Base-by-base conservation (phyloP, 768 basidiomycete genomes). In the Mycena rosella region DNA sequence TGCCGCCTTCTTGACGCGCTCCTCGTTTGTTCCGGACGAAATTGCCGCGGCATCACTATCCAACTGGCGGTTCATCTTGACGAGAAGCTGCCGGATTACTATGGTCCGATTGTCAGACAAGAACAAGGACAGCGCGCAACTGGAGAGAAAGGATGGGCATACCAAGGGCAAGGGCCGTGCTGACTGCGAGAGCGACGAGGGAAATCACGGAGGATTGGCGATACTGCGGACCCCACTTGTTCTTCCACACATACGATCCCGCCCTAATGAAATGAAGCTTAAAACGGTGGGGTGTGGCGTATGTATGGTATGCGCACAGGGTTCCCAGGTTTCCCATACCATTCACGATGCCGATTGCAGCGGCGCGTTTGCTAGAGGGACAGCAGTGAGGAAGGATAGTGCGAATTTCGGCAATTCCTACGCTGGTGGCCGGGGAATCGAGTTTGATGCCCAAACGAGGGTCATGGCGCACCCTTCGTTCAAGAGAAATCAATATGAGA, bases 361-460 rank as follows among this genome's bases (percentile, higher is more conserved):
- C 85, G 0, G 85, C 74, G 15, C 74, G 72, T 61, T 74, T 74
- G 10, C 73, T 74, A 51, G 13, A 24, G 11, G 58, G n/a, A 26
- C 22, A 8, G 17, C 2, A 44, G 10, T 60, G 14, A 40, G 57
- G 58, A 5, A 55, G 13, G 9, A 20, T 8, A 65, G 17, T 18
- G 80, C 3, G 8, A 49, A 47, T 17, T 20, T 5, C 5, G 32
- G 26, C 7, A 80, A 40, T 27, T 34, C 67, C 18, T 57, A 74
- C 58, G 83, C 82, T 0, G 85, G 85, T 4, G 85, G 85, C 4
- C 85, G 77, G 34, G 84, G 81, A 22, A 86, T 72, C 2, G 79
- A 76, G 70, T 84, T 85, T 2, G 83, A 79, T 14, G 84, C 79
- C 86, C 86, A 86, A 3, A 85, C 84, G 10, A 83, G 69, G 2